A percentile compares a stretch with the other conserved stretches of the same genome.
Conservation (phyloP, 805 yeast genomes). For the Barnettozyma populi region DNA sequence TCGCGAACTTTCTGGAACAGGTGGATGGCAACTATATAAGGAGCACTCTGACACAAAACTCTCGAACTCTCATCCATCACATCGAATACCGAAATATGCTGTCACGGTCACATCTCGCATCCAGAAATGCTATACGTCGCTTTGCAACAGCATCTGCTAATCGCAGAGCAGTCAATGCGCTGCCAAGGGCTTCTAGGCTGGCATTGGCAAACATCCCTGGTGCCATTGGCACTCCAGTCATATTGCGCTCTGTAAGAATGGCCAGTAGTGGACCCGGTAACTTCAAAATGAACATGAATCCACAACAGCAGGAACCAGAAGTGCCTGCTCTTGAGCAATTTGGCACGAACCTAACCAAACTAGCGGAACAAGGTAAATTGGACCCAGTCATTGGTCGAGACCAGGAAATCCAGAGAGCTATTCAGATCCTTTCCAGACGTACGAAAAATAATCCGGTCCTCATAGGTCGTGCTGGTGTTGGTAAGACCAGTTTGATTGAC, state of each 20-base stretch:
- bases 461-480: constrained; percentile 97
- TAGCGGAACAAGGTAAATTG: constrained; percentile 84
- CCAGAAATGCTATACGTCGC: not conserved
- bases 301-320: constrained; percentile 42
- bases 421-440: constrained; percentile 86
- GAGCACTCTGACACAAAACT: constrained; percentile 3
- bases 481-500: constrained; percentile 95
- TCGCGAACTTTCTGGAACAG: constrained; percentile 9
- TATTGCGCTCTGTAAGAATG: constrained; percentile 7
- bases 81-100: not conserved
- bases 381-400: constrained; percentile 98
- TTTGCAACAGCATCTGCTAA: not conserved
- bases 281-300: constrained; percentile 33
- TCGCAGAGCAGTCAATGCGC: constrained; percentile 3
- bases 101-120: constrained; percentile 3
- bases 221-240: not conserved
- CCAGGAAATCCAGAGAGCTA: constrained; percentile 88
- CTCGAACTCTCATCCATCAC: not conserved
- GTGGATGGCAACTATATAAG: not conserved
- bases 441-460: constrained; percentile 94
- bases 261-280: constrained; percentile 16
- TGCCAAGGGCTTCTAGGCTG: not conserved
- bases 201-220: not conserved
- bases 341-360: constrained; percentile 79
- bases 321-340: constrained; percentile 77